These are phyloP conservation scores for Jaltomata sinuosa DNA, from an alignment of 257 asterid species.

Conservation along the genomic window DNA sequence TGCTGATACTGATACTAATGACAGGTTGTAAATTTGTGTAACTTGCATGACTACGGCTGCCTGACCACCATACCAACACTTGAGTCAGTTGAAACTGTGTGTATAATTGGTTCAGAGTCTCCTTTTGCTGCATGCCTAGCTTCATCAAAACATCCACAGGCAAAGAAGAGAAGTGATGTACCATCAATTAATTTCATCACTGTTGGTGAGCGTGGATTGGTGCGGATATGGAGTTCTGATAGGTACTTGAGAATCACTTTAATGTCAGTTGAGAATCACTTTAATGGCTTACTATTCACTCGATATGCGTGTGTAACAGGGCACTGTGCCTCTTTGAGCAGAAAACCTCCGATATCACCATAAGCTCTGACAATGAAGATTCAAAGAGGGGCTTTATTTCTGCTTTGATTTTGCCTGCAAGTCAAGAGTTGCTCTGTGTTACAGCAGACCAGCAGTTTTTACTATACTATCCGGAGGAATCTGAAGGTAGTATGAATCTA, in stretches of 20 bases:
- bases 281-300: neutral
- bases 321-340: constrained; percentile 73
- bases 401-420: constrained; percentile 62
- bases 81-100: constrained; percentile 83
- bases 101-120: constrained; percentile 44
- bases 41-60: constrained; percentile 67
- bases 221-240: constrained; percentile 80
- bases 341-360: constrained; percentile 64
- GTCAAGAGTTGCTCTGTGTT: constrained; percentile 67
- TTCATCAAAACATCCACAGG: constrained; percentile 25
- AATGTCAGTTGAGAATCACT: neutral
- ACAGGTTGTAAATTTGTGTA: constrained; percentile 86
- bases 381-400: constrained; percentile 73
- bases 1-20: constrained; percentile 14
- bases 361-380: constrained; percentile 53
- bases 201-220: constrained; percentile 89
- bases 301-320: constrained; percentile 30
- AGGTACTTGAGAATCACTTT: constrained; percentile 36
- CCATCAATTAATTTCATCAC: constrained; percentile 58
- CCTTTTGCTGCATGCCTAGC: constrained; percentile 47
- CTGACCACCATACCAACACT: constrained; percentile 52
- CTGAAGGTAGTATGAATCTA: constrained; percentile 25
- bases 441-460: constrained; percentile 96
- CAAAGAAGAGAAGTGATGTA: constrained; percentile 36
- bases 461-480: constrained; percentile 30